Conservation (phyloP, 306 rosid genomes). For the Coriaria nepalensis region DNA sequence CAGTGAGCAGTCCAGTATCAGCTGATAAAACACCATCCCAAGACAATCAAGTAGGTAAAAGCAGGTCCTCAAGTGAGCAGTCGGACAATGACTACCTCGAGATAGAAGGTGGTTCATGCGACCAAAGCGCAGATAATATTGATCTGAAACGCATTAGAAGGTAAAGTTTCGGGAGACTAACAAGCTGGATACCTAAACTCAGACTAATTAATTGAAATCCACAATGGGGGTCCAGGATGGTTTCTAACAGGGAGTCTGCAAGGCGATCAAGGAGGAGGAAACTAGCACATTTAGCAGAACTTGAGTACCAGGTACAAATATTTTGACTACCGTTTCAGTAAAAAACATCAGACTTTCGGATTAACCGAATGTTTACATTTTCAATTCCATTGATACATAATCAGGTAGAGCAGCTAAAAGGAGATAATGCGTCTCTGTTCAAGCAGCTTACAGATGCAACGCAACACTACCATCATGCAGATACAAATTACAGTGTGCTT, state of each 20-base stretch:
- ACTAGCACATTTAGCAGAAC: constrained; percentile 58
- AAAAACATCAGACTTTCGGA: too few species aligned
- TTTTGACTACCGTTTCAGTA: too few species aligned
- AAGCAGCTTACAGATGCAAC: constrained; percentile 45
- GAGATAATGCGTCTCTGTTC: constrained; percentile 44
- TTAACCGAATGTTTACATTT: too few species aligned
- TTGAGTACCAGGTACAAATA: constrained; percentile 64
- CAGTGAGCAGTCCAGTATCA: constrained; percentile 78
- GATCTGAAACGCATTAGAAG: constrained; percentile 54
- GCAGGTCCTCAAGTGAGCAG: constrained; percentile 64
- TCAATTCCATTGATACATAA: too few species aligned
- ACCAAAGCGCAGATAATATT: constrained; percentile 10
- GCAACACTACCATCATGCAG: constrained; percentile 64
- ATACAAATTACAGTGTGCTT: constrained; percentile 59
- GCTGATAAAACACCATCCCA: constrained; percentile 32
- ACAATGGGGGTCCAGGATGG: constrained; percentile 33
- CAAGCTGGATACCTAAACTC: neutral
- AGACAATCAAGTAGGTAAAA: constrained; percentile 42
- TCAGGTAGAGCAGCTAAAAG: constrained; percentile 58
- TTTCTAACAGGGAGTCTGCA: constrained; percentile 78
- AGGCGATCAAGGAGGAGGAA: constrained; percentile 76
- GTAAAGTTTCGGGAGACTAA: constrained; percentile 14
- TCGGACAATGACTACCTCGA: constrained; percentile 60
- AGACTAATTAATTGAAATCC: neutral
- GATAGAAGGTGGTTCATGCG: constrained; percentile 47